Evolutionary conservation across 257 asterid genomes (phyloP).

Genomic region (Voacanga thouarsii): DNA sequence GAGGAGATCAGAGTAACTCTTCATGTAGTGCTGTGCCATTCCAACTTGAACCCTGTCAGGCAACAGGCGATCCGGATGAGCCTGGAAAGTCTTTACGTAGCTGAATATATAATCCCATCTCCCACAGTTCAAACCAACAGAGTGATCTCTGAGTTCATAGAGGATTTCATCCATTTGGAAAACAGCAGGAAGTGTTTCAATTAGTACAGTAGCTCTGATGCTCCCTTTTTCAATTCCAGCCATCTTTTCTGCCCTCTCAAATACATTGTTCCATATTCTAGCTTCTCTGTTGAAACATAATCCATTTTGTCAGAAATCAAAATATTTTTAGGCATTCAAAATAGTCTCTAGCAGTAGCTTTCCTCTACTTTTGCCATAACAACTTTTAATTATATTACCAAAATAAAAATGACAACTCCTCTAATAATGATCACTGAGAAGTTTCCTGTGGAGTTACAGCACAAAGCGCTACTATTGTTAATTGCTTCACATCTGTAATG

Average conservation of each 20-base stretch:
- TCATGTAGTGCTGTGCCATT: conserved; percentile 90
- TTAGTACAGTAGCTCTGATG: conserved; percentile 88
- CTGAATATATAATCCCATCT: conserved; percentile 98
- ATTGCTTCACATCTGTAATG: not conserved
- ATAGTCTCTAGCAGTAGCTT: not conserved
- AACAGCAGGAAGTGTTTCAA: conserved; percentile 95
- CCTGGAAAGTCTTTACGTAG: conserved; percentile 88
- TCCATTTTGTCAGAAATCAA: not conserved
- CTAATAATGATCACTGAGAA: too few relatives aligned
- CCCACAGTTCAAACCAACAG: conserved; percentile 87
- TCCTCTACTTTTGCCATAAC: too few relatives aligned
- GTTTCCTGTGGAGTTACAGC: too few relatives aligned
- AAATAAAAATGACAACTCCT: not conserved
- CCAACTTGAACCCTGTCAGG: conserved; percentile 93
- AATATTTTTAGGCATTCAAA: not conserved
- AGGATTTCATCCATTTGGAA: conserved; percentile 94
- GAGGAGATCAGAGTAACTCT: conserved; percentile 80
- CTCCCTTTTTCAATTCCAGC: conserved; percentile 77
- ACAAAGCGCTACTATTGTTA: not conserved
- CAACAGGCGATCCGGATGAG: conserved; percentile 75
- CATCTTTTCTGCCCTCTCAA: conserved; percentile 65
- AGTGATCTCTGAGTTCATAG: conserved; percentile 76
- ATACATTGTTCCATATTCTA: conserved; percentile 80
- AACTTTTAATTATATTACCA: not conserved
- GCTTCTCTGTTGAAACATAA: conserved; percentile 64